phyloP scores from a whole-genome alignment of 345 rosid species.

The Hibiscus mutabilis region DNA sequence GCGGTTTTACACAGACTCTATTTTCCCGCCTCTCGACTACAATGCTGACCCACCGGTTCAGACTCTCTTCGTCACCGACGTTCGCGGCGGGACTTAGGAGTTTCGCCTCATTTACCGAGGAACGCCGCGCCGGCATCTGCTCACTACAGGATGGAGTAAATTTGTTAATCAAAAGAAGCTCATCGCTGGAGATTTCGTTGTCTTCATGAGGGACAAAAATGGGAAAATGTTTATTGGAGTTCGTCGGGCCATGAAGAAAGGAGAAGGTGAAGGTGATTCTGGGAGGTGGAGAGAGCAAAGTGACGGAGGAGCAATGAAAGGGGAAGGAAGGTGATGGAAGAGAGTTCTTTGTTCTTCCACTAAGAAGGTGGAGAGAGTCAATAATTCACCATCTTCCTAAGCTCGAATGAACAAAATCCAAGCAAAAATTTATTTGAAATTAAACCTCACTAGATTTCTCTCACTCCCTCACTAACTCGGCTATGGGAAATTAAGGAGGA shows the following conservation, averaged over 20 bases:
- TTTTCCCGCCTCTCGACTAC: slow-evolving; percentile 71
- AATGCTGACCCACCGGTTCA: slow-evolving; percentile 77
- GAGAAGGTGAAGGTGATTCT: slow-evolving; percentile 25
- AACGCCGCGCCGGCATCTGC: slow-evolving; percentile 78
- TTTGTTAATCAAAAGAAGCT: slow-evolving; percentile 82
- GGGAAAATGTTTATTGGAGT: slow-evolving; percentile 68
- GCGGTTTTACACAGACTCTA: slow-evolving; percentile 74
- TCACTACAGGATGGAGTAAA: slow-evolving; percentile 96
- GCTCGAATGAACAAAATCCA: too few species aligned
- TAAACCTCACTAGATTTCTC: too few species aligned
- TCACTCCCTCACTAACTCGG: too few species aligned
- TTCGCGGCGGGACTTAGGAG: slow-evolving; percentile 62
- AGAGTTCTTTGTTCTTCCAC: too few species aligned
- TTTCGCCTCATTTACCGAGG: slow-evolving; percentile 87
- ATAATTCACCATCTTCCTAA: too few species aligned
- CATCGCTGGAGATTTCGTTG: slow-evolving; percentile 81
- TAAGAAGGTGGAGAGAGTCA: too few species aligned
- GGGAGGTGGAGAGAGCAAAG: slow-evolving; percentile 46
- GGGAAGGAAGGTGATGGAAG: too few species aligned
- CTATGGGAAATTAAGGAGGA: too few species aligned
- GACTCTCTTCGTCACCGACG: slow-evolving; percentile 55
- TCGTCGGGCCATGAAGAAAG: slow-evolving; percentile 34
- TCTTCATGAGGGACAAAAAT: slow-evolving; percentile 58
- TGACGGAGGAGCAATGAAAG: slow-evolving; percentile 17
- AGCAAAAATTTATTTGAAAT: too few species aligned